These are phyloP conservation scores for Fusarium nanum DNA, from an alignment of 2,329 filamentous ascomycete genomes.

Conservation along the genomic window DNA sequence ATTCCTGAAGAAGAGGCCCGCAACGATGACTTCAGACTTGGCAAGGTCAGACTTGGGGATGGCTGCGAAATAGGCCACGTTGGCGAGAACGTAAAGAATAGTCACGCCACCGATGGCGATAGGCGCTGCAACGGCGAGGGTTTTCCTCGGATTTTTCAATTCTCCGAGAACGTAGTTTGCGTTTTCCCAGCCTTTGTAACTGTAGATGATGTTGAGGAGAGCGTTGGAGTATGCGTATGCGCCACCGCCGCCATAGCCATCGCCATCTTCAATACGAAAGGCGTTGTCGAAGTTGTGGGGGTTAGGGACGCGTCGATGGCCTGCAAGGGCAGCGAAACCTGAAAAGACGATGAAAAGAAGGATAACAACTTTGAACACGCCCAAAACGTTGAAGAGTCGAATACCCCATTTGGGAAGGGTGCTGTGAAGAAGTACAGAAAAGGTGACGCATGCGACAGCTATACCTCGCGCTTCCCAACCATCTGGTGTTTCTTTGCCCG, in stretches of 20 bases:
- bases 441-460: conserved; percentile 64
- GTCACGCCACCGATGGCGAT: conserved; percentile 69
- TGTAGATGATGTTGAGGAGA: conserved; percentile 69
- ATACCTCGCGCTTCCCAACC: conserved; percentile 69
- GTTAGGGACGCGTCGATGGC: conserved; percentile 59
- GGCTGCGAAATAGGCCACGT: conserved; percentile 73
- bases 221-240: conserved; percentile 67
- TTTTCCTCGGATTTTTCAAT: conserved; percentile 65
- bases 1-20: conserved; percentile 70
- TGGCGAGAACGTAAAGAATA: conserved; percentile 71
- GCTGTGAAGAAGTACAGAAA: conserved; percentile 65
- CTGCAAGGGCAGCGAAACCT: conserved; percentile 67
- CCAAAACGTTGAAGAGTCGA: conserved; percentile 68
- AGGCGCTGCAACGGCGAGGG: conserved; percentile 66
- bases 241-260: conserved; percentile 61
- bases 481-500: conserved; percentile 59
- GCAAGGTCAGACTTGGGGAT: conserved; percentile 69
- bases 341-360: conserved; percentile 71
- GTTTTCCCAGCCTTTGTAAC: conserved; percentile 73
- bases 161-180: conserved; percentile 72
- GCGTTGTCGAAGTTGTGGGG: conserved; percentile 69
- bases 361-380: conserved; percentile 70
- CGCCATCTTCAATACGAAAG: conserved; percentile 59
- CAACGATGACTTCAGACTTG: conserved; percentile 69
- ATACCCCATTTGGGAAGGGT: conserved; percentile 68